phyloP scores from a whole-genome alignment of 2,329 filamentous ascomycete species.

The Sporothrix brasiliensis region DNA sequence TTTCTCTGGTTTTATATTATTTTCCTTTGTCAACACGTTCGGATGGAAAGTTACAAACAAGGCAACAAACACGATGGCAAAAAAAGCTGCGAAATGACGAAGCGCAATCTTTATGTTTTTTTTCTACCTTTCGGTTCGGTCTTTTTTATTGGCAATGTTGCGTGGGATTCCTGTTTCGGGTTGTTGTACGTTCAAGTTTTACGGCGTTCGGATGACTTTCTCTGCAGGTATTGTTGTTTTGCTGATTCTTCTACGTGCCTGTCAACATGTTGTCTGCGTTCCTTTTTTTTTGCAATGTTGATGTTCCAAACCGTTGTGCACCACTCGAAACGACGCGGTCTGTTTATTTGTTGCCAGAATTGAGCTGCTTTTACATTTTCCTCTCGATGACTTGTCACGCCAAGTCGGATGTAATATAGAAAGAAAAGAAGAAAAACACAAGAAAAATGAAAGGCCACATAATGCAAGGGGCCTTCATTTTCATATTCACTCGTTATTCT shows the following conservation, averaged over 20 bases:
- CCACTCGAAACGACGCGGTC: background rate
- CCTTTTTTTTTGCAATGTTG: background rate
- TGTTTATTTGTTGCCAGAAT: background rate
- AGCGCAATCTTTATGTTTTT: no score
- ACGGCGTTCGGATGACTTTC: background rate
- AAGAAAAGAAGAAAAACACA: background rate
- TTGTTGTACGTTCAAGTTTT: background rate
- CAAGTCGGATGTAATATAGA: conserved; percentile 1
- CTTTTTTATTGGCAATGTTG: no score
- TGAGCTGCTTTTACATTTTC: background rate
- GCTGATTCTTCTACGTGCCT: background rate
- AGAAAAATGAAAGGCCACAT: background rate
- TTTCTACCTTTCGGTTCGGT: background rate
- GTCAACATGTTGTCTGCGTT: background rate
- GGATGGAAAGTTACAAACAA: conserved; percentile 3
- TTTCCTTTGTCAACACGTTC: background rate
- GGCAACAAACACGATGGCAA: conserved; percentile 5
- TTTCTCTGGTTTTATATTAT: background rate
- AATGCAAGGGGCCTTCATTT: background rate
- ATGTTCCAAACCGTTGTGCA: background rate
- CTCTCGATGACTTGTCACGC: background rate
- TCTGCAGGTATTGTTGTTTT: background rate
- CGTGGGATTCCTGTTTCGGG: background rate
- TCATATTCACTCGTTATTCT: background rate
- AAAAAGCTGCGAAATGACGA: background rate